Evolutionary conservation across 805 yeast species (phyloP).

Genomic region (Schizosaccharomyces japonicus): DNA sequence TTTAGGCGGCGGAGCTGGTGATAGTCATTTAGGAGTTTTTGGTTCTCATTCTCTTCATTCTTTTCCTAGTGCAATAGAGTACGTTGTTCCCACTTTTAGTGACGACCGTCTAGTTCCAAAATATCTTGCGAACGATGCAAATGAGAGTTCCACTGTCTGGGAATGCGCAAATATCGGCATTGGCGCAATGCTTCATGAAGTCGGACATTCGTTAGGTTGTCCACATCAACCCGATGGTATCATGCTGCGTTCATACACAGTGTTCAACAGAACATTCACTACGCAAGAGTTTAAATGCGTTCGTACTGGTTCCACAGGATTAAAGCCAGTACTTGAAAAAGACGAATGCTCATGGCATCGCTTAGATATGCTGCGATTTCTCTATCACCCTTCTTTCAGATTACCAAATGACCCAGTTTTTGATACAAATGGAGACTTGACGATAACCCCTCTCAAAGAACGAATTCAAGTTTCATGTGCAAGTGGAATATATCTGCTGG

Average conservation of each 20-base stretch:
- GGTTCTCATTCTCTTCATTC: constrained; percentile 82
- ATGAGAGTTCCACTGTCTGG: constrained; percentile 72
- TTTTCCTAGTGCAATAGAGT: constrained; percentile 73
- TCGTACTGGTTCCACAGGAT: constrained; percentile 16
- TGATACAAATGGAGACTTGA: constrained; percentile 20
- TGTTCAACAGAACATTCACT: constrained; percentile 59
- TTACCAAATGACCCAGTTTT: constrained; percentile 33
- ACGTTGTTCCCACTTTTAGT: constrained; percentile 34
- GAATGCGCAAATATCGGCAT: constrained; percentile 65
- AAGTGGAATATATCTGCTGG: constrained; percentile 55
- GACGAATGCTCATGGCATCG: constrained; percentile 78
- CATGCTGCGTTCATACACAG: constrained; percentile 68
- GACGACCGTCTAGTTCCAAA: constrained; percentile 37
- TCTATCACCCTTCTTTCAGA: constrained; percentile 59
- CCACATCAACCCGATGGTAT: constrained; percentile 83
- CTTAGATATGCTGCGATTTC: constrained; percentile 24
- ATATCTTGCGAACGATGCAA: constrained; percentile 77
- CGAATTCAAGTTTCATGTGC: constrained; percentile 28
- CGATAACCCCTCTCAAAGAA: constrained; percentile 24
- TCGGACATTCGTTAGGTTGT: constrained; percentile 74
- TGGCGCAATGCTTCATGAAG: constrained; percentile 90
- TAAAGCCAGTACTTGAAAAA: constrained; percentile 21
- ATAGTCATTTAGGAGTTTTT: constrained; percentile 60
- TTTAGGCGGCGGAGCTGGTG: constrained; percentile 61
- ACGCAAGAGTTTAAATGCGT: constrained; percentile 33